Conservation (phyloP, 2,329 filamentous ascomycete species). For the Trichophyton benhamiae region DNA sequence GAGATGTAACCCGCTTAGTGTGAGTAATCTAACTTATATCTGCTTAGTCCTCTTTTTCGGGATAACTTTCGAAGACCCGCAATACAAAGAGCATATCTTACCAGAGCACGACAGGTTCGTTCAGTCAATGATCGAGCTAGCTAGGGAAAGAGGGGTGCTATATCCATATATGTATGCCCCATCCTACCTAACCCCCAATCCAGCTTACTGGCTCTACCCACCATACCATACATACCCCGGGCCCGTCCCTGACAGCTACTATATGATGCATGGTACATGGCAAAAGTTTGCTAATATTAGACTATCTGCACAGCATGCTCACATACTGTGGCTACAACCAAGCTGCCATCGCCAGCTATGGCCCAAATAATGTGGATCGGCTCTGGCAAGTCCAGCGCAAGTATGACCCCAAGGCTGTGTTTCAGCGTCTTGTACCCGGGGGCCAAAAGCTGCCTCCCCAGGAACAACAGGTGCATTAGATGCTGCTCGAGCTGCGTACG, state of each 20-base stretch:
- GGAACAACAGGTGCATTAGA: neutral
- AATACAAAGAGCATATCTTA: neutral
- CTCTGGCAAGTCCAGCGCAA: conserved; percentile 2
- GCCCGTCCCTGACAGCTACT: neutral
- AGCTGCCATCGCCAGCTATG: conserved; percentile 8
- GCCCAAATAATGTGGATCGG: conserved; percentile 6
- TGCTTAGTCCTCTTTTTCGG: conserved; percentile 7
- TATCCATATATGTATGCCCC: conserved; percentile 3
- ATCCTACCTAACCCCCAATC: neutral
- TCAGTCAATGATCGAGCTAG: conserved; percentile 5
- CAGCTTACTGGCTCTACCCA: neutral
- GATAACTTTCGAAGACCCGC: conserved; percentile 4
- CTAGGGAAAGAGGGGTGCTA: neutral
- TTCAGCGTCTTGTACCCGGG: conserved; percentile 8
- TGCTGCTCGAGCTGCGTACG: neutral
- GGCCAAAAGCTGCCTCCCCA: conserved; percentile 8
- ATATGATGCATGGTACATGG: neutral
- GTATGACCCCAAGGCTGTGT: conserved; percentile 8
- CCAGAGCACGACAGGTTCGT: conserved; percentile 6
- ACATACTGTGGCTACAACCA: conserved; percentile 8
- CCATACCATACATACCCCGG: neutral
- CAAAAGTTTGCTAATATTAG: neutral
- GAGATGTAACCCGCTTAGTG: neutral
- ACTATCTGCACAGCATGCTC: conserved; percentile 1
- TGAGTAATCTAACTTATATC: neutral